These are phyloP conservation scores for Orbilia oligospora DNA, from an alignment of 2,329 filamentous ascomycete species.

Conservation along the genomic window DNA sequence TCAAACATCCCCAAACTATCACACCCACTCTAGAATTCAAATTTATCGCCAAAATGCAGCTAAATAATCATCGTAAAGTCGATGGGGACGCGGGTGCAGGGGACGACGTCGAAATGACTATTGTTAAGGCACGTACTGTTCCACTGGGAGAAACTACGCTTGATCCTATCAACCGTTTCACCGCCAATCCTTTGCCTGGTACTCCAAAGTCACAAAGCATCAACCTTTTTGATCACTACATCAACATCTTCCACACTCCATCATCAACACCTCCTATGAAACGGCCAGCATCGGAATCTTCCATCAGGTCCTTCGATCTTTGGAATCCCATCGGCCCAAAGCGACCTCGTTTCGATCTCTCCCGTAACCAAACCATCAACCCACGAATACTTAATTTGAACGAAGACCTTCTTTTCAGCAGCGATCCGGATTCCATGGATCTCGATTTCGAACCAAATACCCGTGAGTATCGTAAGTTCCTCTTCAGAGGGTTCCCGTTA, in stretches of 20 bases:
- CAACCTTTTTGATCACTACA: neutral
- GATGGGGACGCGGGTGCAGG: neutral
- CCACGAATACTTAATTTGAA: neutral
- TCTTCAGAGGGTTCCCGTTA: neutral
- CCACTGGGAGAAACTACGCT: neutral
- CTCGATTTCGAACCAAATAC: neutral
- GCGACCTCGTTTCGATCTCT: neutral
- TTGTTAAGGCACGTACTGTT: neutral
- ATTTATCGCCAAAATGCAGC: neutral
- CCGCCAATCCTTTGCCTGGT: neutral
- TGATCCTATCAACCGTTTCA: neutral
- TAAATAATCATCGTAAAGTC: neutral
- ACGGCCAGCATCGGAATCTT: conserved; percentile 1
- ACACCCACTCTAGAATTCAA: too few species aligned
- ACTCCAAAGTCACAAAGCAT: neutral
- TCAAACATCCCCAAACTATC: too few species aligned
- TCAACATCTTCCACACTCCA: neutral
- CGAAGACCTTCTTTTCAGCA: neutral
- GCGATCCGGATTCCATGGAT: neutral
- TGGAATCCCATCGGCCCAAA: neutral
- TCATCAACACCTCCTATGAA: neutral
- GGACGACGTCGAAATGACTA: neutral
- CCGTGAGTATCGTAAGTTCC: neutral
- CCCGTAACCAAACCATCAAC: neutral
- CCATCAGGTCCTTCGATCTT: neutral